Evolutionary conservation across 177 flowering plant genomes (phyloP).

Genomic region (Telopea speciosissima): DNA sequence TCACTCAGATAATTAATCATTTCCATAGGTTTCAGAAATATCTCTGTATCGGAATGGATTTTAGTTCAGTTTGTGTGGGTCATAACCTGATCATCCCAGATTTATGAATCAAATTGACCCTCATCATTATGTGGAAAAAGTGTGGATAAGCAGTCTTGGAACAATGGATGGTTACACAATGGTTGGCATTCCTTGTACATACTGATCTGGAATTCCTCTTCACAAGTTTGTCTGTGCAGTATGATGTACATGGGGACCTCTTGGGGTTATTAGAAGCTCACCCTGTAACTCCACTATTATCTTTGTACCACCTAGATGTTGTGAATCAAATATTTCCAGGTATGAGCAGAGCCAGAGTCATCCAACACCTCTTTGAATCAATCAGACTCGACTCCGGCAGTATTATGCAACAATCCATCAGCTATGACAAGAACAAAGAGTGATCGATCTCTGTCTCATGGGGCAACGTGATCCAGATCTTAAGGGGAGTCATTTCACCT

Average conservation of each 20-base stretch:
- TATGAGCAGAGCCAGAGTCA: slow-evolving; percentile 38
- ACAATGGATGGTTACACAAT: too few relatives aligned
- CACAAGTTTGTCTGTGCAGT: slow-evolving; percentile 8
- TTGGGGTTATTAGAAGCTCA: slow-evolving; percentile 52
- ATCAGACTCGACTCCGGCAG: slow-evolving; percentile 58
- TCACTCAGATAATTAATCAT: too few relatives aligned
- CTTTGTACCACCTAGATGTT: slow-evolving; percentile 51
- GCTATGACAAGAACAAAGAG: slow-evolving; percentile 32
- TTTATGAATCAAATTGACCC: too few relatives aligned
- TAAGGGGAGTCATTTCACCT: slow-evolving; percentile 24
- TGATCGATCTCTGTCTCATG: slow-evolving; percentile 56
- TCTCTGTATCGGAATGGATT: too few relatives aligned
- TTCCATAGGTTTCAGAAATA: too few relatives aligned
- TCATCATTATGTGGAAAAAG: too few relatives aligned
- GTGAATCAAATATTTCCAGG: slow-evolving; percentile 40
- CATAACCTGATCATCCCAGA: too few relatives aligned
- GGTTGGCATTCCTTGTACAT: too few relatives aligned
- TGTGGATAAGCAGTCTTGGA: neutral
- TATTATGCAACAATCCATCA: slow-evolving; percentile 60
- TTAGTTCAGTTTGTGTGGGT: too few relatives aligned
- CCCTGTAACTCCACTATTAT: slow-evolving; percentile 59
- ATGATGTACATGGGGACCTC: slow-evolving; percentile 18
- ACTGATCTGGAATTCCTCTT: neutral
- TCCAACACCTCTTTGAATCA: slow-evolving; percentile 37
- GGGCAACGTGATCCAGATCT: slow-evolving; percentile 45